phyloP scores from a whole-genome alignment of 352 stramenopile species.

The Phytophthora cajani region DNA sequence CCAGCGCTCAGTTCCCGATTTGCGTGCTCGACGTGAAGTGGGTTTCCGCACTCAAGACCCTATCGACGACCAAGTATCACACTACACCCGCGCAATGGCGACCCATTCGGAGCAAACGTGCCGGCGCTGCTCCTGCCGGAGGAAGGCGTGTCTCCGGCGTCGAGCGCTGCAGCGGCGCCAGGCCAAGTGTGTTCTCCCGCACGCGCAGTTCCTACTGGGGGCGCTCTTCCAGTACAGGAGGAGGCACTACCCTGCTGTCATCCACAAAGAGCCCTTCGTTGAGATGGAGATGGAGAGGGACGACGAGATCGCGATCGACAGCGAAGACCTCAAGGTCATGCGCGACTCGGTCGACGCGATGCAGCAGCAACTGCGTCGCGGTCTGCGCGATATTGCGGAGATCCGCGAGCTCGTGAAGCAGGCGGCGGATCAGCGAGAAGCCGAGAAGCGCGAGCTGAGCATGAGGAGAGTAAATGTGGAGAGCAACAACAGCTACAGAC shows the following conservation, averaged over 20 bases:
- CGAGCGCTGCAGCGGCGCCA: conserved; percentile 8
- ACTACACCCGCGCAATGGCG: neutral
- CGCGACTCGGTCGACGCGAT: conserved; percentile 36
- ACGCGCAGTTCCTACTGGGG: conserved; percentile 15
- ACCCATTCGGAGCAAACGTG: conserved; percentile 24
- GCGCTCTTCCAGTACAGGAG: conserved; percentile 14
- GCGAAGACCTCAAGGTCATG: conserved; percentile 32
- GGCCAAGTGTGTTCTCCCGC: conserved; percentile 8
- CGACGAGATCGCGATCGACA: conserved; percentile 26
- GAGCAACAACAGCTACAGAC: neutral
- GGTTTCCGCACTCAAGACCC: neutral
- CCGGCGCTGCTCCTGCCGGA: conserved; percentile 16
- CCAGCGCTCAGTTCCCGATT: conserved; percentile 30
- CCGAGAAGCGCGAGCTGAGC: conserved; percentile 8
- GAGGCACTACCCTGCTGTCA: conserved; percentile 1
- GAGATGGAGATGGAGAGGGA: conserved; percentile 7
- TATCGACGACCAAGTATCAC: too few relatives aligned
- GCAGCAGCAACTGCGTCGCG: conserved; percentile 38
- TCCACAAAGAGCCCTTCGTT: conserved; percentile 5
- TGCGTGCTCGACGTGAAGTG: conserved; percentile 23
- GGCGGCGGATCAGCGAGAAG: conserved; percentile 12
- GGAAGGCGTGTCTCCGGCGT: conserved; percentile 23
- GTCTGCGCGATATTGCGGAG: conserved; percentile 32
- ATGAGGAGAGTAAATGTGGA: neutral
- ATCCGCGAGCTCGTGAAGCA: conserved; percentile 35